phyloP scores from a whole-genome alignment of 306 rosid species.

The Boehmeria nivea region DNA sequence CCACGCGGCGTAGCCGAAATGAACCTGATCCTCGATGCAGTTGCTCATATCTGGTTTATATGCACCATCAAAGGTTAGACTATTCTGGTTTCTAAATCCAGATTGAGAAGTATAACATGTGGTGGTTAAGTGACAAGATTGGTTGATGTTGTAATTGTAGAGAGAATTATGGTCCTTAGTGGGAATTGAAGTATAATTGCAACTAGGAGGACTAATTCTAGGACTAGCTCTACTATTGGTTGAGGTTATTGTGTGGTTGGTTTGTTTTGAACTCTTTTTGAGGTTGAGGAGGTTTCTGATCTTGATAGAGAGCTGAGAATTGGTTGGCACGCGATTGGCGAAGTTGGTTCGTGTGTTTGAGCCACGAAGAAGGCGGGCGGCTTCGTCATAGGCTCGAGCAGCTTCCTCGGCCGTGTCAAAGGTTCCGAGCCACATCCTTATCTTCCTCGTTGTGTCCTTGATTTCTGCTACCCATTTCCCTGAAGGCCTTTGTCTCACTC shows the following conservation, averaged over 20 bases:
- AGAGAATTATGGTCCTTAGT: background rate
- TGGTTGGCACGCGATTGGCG: conserved; percentile 23
- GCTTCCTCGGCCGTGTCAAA: conserved; percentile 72
- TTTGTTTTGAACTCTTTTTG: conserved; percentile 33
- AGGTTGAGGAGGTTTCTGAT: conserved; percentile 53
- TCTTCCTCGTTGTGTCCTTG: conserved; percentile 75
- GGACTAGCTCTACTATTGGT: conserved; percentile 3
- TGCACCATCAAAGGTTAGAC: conserved; percentile 29
- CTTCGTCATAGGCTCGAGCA: conserved; percentile 82
- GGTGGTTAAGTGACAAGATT: background rate
- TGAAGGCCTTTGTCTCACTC: conserved; percentile 82
- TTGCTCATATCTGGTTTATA: conserved; percentile 45
- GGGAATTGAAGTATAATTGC: background rate
- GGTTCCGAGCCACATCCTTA: conserved; percentile 90
- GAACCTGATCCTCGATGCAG: conserved; percentile 21
- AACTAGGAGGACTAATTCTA: conserved; percentile 8
- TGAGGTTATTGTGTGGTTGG: conserved; percentile 1
- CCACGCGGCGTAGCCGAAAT: conserved; percentile 40
- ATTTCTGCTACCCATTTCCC: conserved; percentile 96
- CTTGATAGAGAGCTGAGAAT: conserved; percentile 61
- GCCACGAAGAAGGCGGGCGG: conserved; percentile 72
- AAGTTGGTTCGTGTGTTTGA: conserved; percentile 74
- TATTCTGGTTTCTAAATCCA: conserved; percentile 8
- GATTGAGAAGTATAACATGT: background rate
- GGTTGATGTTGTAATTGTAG: background rate